Base-by-base conservation (phyloP, 2,329 filamentous ascomycete genomes). In the Ceratocystis variospora region DNA sequence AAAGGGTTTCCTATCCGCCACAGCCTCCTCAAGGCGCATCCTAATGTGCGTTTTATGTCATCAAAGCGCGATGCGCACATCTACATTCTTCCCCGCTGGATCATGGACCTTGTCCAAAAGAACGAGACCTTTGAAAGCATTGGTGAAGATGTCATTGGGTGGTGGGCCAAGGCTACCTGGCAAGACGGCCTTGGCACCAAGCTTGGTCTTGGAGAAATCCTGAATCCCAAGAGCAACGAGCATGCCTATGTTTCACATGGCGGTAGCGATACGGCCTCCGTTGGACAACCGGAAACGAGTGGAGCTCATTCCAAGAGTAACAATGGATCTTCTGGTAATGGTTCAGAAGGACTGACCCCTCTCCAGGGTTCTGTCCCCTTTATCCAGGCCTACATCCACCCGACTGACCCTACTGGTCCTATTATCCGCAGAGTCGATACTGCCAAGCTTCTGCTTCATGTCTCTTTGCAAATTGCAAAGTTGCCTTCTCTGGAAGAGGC, bases 141-240 rank as follows among this genome's bases (percentile, higher is more conserved):
- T 61, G 89, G 88, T 41, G 93, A 97, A 74, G 93, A 97, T 72
- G 85, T 96, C 5, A 79, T 97, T 17, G 91, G 92, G 5, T 96
- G 90, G 88, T 96, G 92, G 91, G 90, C 92, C 44, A 97, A 97
- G 74, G 86, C 93, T 0, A 86, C 86, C 65, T 99, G 94, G 94
- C 92, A 97, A 75, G 79, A 83, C 2, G 89, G 90, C 0, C 79
- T 96, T 2, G 84, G 83, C 0, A 84, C 88, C 63, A 96, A 96
- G 75, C 80, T 97, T 6, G 83, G 86, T 0, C 68, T 71, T 7
- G 68, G 70, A 50, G 65, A 69, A 31, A 63, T 71, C 17, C 68
- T 70, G 37, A 69, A 68, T 10, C 57, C 61, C 4, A 62, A 59
- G 62, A 57, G 66, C 22, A 31, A 53, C 10, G 63, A 68, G 15